Evolutionary conservation across 371 early-diverging fungal genomes (phyloP).

Genomic region (Mortierella sp.): DNA sequence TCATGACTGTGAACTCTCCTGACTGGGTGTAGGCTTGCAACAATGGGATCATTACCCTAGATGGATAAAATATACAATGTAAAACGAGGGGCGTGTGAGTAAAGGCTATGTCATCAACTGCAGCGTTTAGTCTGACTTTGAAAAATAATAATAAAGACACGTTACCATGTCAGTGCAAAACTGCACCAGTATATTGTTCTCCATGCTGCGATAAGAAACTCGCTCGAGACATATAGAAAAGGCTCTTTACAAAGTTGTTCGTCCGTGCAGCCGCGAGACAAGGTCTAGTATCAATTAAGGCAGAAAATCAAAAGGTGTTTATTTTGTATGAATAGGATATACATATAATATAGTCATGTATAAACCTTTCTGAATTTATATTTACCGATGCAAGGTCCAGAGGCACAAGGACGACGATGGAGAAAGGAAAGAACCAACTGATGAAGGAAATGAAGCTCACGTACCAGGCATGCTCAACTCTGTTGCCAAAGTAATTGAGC

Average conservation of each 20-base stretch:
- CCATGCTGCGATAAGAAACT: slow-evolving; percentile 86
- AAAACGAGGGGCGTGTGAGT: slow-evolving; percentile 19
- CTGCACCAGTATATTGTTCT: slow-evolving; percentile 91
- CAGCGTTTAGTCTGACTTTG: not conserved
- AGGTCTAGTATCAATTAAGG: slow-evolving; percentile 61
- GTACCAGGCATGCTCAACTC: slow-evolving; percentile 75
- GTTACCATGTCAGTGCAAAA: slow-evolving; percentile 88
- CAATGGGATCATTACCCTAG: slow-evolving; percentile 86
- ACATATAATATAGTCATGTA: not conserved
- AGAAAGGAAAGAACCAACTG: slow-evolving; percentile 92
- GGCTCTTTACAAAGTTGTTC: slow-evolving; percentile 80
- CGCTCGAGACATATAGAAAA: slow-evolving; percentile 76
- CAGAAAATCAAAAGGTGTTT: not conserved
- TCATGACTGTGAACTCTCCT: slow-evolving; percentile 82
- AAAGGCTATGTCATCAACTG: not conserved
- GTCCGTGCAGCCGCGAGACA: slow-evolving; percentile 70
- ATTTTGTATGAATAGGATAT: not conserved
- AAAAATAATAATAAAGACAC: not conserved
- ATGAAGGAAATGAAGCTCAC: slow-evolving; percentile 72
- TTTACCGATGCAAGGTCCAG: slow-evolving; percentile 92
- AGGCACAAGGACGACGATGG: slow-evolving; percentile 90
- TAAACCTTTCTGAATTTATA: not conserved
- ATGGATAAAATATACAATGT: not conserved
- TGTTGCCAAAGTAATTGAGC: slow-evolving; percentile 82
- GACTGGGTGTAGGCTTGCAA: slow-evolving; percentile 88